Evolutionary conservation across 139 green algal genomes (phyloP).

Genomic region (Haematococcus sp.): DNA sequence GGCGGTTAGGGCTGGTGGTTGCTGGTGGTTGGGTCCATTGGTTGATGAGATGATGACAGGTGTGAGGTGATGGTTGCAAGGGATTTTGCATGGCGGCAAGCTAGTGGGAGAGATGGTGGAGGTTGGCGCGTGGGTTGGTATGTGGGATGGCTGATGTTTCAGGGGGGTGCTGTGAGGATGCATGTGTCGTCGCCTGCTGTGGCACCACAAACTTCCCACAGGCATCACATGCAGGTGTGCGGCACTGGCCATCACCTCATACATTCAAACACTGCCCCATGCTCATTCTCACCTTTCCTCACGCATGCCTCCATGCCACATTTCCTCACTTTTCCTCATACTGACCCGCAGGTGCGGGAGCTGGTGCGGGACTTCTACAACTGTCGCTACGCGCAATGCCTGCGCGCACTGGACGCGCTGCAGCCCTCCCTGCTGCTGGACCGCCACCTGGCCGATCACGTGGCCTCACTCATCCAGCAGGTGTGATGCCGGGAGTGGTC

Average conservation of each 20-base stretch:
- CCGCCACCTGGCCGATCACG: constrained; percentile 73
- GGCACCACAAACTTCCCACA: too few relatives aligned
- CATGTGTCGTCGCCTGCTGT: too few relatives aligned
- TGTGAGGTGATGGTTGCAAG: not conserved
- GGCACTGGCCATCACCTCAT: too few relatives aligned
- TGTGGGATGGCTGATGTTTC: too few relatives aligned
- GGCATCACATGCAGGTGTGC: too few relatives aligned
- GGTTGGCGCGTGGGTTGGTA: too few relatives aligned
- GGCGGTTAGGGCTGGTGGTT: not conserved
- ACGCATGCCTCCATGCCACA: not conserved
- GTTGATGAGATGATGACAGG: not conserved
- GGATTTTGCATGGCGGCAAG: too few relatives aligned
- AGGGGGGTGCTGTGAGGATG: too few relatives aligned
- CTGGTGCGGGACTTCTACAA: constrained; percentile 82
- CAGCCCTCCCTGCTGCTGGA: constrained; percentile 66
- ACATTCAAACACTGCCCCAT: constrained; percentile 3
- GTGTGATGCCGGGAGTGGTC: constrained; percentile 27
- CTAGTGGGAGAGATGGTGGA: too few relatives aligned
- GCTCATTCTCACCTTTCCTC: too few relatives aligned
- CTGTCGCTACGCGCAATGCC: constrained; percentile 72
- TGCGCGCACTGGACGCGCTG: constrained; percentile 66
- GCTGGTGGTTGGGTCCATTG: not conserved
- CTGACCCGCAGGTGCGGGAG: constrained; percentile 85
- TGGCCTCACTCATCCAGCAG: constrained; percentile 57
- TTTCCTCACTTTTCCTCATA: not conserved